Evolutionary conservation across 1,139 yeast species (phyloP), one percentile per base, ranked within the genome.

Genomic region (Kurtzmaniella quercitrusa): DNA sequence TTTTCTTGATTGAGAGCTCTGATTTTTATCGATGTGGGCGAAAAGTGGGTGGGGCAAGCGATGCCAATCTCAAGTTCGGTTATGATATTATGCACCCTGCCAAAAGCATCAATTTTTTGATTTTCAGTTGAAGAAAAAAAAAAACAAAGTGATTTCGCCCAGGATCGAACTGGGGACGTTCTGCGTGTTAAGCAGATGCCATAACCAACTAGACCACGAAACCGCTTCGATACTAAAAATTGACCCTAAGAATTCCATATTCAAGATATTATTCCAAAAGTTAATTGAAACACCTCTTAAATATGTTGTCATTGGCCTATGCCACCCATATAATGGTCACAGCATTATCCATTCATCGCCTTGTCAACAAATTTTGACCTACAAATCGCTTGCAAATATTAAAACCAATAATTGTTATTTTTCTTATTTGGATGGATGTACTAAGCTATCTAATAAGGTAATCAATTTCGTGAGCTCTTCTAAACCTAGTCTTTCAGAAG

Each of bases 141-240:
- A 34, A 34, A 34, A 18, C 38, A 34, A 34, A 15, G 19, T 16
- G 41, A 41, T 85, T 86, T 81, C 85, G 89, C 96, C 96, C 96
- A 88, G 96, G 96, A 85, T 89, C 96, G 96, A 89, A 89, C 96
- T 87, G 96, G 96, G 96, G 96, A 89, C 96, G 91, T 87, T 85
- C 91, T 85, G 95, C 95, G 95, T 88, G 96, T 88, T 87, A 88
- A 86, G 95, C 95, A 87, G 91, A 85, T 85, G 95, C 94, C 95
- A 87, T 88, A 79, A 88, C 95, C 95, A 71, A 87, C 95, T 88
- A 88, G 95, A 88, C 95, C 95, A 88, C 88, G 65, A 40, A 43
- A 43, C 46, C 46, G 36, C 18, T 31, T 31, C 36, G 36, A 14
- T 31, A 29, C n/a, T 29, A 9, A 29, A 11, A 29, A 9, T 11